Percentiles rank a stretch among this genome's conserved stretches.
phyloP scores from a whole-genome alignment of 2,329 filamentous ascomycete species.

The Penicillium sclerotigenum region DNA sequence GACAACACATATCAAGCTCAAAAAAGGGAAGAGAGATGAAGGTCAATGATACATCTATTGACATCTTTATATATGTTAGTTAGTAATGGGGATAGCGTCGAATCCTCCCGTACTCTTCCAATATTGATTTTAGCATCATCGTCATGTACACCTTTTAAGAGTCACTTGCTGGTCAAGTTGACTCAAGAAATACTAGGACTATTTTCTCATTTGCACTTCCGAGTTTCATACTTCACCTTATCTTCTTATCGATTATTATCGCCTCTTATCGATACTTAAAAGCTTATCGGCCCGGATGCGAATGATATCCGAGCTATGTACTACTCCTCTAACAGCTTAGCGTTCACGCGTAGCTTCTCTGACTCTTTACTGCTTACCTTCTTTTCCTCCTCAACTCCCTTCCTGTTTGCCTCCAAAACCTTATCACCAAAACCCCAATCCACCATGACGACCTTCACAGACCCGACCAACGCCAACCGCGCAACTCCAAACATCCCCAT shows the following conservation, averaged over 20 bases:
- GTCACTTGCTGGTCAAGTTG: not conserved
- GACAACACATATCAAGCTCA: too few species aligned
- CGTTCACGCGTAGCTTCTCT: too few species aligned
- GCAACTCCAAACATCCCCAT: conserved; percentile 34
- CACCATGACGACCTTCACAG: conserved; percentile 11
- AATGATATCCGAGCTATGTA: not conserved
- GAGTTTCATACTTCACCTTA: not conserved
- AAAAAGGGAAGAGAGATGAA: not conserved
- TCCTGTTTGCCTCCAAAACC: too few species aligned
- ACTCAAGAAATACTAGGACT: not conserved
- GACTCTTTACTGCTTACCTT: not conserved
- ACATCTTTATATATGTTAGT: not conserved
- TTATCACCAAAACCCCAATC: not conserved
- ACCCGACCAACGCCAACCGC: conserved; percentile 24
- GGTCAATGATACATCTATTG: too few species aligned
- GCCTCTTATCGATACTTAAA: not conserved
- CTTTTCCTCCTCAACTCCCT: not conserved
- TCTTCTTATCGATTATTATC: not conserved
- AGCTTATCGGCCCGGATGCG: not conserved
- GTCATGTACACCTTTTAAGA: not conserved
- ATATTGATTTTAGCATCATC: accelerated
- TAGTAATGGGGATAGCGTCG: not conserved
- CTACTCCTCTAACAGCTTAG: too few species aligned
- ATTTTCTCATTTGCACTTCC: not conserved
- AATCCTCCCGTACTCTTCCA: not conserved